Evolutionary conservation across 345 rosid species (phyloP).

Genomic region (Lepidium africanum): DNA sequence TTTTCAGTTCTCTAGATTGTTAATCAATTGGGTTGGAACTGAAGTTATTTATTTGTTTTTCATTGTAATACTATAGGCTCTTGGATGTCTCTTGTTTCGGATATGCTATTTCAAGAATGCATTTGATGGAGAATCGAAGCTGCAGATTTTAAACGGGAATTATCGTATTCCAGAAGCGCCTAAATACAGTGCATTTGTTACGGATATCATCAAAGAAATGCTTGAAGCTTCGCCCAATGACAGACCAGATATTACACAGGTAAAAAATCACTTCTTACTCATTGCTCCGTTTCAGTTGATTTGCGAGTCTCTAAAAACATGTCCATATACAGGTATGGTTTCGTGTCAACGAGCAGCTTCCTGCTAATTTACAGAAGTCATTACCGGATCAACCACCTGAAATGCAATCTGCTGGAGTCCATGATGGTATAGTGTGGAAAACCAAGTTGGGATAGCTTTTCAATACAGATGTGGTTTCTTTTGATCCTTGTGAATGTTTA

Average conservation of each 20-base stretch:
- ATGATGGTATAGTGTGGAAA: conserved; percentile 42
- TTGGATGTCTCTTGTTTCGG: conserved; percentile 94
- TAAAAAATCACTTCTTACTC: conserved; percentile 59
- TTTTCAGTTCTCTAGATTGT: neutral
- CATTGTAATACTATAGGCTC: conserved; percentile 50
- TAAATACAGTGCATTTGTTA: conserved; percentile 54
- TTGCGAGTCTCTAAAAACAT: conserved; percentile 42
- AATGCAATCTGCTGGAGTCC: conserved; percentile 37
- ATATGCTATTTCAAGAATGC: conserved; percentile 92
- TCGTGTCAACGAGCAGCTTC: conserved; percentile 86
- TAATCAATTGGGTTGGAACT: neutral
- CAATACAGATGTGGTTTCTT: neutral
- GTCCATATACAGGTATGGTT: conserved; percentile 84
- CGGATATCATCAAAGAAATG: conserved; percentile 75
- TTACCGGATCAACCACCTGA: conserved; percentile 81
- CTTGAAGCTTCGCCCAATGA: conserved; percentile 88
- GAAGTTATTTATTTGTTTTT: neutral
- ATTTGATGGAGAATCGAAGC: conserved; percentile 96
- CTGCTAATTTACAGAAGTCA: conserved; percentile 66
- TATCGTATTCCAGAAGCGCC: conserved; percentile 86
- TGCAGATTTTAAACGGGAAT: conserved; percentile 89
- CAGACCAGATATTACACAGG: conserved; percentile 99
- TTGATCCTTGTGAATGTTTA: conserved; percentile 17
- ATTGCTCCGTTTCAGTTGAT: conserved; percentile 58
- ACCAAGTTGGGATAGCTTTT: neutral